phyloP scores from a whole-genome alignment of 805 yeast genomes.

The Starmerella cellae region DNA sequence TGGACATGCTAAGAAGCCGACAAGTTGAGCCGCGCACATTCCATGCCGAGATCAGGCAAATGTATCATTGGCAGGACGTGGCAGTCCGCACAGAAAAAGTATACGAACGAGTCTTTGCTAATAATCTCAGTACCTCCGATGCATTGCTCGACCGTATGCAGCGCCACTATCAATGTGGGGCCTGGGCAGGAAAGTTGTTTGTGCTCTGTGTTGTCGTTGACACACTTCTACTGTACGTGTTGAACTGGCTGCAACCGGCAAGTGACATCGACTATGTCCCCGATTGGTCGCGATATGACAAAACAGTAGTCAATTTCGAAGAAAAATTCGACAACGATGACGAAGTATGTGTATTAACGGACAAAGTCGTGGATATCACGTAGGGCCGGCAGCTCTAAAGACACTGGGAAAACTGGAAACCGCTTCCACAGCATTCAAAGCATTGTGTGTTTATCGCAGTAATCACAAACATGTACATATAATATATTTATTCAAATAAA shows the following conservation, averaged over 20 bases:
- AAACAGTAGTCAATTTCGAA: neutral
- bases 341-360: neutral
- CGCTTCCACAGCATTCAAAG: too few species aligned
- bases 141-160: slow-evolving; percentile 47
- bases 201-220: slow-evolving; percentile 74
- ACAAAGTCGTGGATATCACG: neutral
- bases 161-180: slow-evolving; percentile 49
- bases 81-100: slow-evolving; percentile 78
- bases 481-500: too few species aligned
- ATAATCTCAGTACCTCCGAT: slow-evolving; percentile 33
- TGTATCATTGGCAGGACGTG: slow-evolving; percentile 89
- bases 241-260: slow-evolving; percentile 39
- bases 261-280: neutral
- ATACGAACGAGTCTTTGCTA: slow-evolving; percentile 34
- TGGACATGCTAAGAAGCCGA: slow-evolving; percentile 42
- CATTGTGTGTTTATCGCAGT: too few species aligned
- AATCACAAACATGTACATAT: neutral
- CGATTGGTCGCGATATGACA: slow-evolving; percentile 3
- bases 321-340: neutral
- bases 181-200: slow-evolving; percentile 75
- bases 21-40: slow-evolving; percentile 58
- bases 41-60: slow-evolving; percentile 59
- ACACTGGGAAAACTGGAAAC: too few species aligned
- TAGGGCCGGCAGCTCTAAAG: too few species aligned
- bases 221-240: slow-evolving; percentile 43